phyloP scores from a whole-genome alignment of 495 filamentous ascomycete genomes.

The Penicillium malachiteum region DNA sequence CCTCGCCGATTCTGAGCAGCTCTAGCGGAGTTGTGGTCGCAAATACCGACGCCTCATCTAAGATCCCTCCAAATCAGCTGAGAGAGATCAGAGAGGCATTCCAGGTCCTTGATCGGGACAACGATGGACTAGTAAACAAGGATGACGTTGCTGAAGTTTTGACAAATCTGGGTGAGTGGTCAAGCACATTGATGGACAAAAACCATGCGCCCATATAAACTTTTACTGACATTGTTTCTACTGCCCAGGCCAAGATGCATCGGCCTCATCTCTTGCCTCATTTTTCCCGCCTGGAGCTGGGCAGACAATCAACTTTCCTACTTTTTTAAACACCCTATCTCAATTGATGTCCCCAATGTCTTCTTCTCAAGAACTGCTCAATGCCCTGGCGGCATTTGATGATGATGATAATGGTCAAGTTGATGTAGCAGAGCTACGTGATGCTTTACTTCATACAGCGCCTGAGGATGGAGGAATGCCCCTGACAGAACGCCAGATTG shows the following conservation, averaged over 20 bases:
- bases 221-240: background rate
- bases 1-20: conserved; percentile 31
- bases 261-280: conserved; percentile 56
- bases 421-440: conserved; percentile 75
- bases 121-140: conserved; percentile 70
- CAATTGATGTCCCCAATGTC: conserved; percentile 69
- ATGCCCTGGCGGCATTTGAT: conserved; percentile 92
- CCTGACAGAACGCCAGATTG: conserved; percentile 74
- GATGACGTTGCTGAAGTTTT: conserved; percentile 82
- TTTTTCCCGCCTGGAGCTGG: conserved; percentile 73
- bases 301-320: conserved; percentile 74
- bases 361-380: conserved; percentile 70
- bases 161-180: conserved; percentile 62
- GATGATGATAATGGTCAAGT: conserved; percentile 93
- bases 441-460: conserved; percentile 77
- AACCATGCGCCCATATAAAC: background rate
- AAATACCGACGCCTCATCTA: conserved; percentile 55
- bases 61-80: conserved; percentile 65
- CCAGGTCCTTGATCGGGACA: conserved; percentile 79
- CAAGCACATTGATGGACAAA: background rate
- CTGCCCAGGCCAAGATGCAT: conserved; percentile 54
- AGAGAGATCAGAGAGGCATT: conserved; percentile 81
- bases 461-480: conserved; percentile 68
- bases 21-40: conserved; percentile 18
- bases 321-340: conserved; percentile 78